Conservation (phyloP, 345 rosid species). For the Boechera divaricarpa region DNA sequence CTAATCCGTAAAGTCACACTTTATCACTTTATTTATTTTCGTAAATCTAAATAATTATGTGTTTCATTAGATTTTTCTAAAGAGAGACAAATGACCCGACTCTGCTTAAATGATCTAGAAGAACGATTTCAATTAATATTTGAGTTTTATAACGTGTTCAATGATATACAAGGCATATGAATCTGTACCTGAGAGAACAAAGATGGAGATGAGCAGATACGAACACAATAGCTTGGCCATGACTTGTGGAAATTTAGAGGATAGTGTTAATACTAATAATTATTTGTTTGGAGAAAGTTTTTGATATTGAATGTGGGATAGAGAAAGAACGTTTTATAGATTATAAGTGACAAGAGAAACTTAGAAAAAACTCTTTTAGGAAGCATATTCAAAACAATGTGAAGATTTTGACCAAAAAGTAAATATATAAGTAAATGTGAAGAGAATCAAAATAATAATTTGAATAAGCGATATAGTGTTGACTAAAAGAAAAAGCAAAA, state of each 20-base stretch:
- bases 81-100: not conserved
- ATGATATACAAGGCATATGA: not conserved
- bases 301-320: conserved; percentile 1
- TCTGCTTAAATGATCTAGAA: not conserved
- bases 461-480: not conserved
- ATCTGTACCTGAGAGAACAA: conserved; percentile 15
- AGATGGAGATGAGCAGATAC: conserved; percentile 16
- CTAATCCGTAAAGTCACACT: not conserved
- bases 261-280: not conserved
- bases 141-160: not conserved
- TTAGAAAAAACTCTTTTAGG: not conserved
- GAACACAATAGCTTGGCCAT: conserved; percentile 11
- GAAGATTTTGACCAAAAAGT: not conserved
- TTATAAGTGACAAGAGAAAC: not conserved
- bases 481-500: too few relatives aligned
- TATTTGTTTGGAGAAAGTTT: not conserved
- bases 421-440: not conserved
- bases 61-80: not conserved
- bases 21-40: too few relatives aligned
- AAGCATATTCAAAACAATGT: not conserved
- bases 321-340: not conserved
- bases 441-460: not conserved
- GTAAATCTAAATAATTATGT: too few relatives aligned
- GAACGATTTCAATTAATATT: not conserved
- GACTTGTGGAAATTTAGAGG: not conserved